phyloP scores from a whole-genome alignment of 495 filamentous ascomycete species.

The Neurospora sp. region DNA sequence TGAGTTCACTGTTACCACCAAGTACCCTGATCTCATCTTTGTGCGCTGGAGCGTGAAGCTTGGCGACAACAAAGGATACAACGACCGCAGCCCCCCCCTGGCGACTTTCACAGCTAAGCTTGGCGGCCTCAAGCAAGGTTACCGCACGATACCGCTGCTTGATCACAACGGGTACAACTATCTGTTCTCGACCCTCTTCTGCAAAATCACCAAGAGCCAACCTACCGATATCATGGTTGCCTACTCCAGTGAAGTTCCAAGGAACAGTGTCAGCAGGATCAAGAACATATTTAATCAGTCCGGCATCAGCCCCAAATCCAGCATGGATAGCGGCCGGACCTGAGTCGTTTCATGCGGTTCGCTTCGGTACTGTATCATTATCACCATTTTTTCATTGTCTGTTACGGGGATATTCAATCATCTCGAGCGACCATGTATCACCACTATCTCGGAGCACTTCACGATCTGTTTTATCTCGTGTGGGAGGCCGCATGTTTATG shows the following conservation, averaged over 20 bases:
- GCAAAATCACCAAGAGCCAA: conserved; percentile 61
- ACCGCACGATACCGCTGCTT: conserved; percentile 89
- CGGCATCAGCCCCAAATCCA: conserved; percentile 32
- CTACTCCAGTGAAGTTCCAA: conserved; percentile 27
- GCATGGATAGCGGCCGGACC: conserved; percentile 28
- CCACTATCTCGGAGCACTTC: neutral
- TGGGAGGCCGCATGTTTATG: neutral
- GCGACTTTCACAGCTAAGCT: conserved; percentile 91
- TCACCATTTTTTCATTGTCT: neutral
- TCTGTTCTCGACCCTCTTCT: conserved; percentile 90
- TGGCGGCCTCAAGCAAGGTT: conserved; percentile 81
- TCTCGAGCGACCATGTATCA: neutral
- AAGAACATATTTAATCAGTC: conserved; percentile 40
- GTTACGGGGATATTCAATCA: conserved; percentile 4
- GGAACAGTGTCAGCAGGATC: conserved; percentile 31
- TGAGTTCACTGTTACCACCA: conserved; percentile 71
- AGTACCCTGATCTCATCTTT: conserved; percentile 87
- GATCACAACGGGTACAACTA: conserved; percentile 83
- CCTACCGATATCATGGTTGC: conserved; percentile 43
- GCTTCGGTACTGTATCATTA: conserved; percentile 10
- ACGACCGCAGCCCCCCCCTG: conserved; percentile 53
- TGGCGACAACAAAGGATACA: conserved; percentile 58
- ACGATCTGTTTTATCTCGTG: neutral
- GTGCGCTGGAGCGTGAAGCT: conserved; percentile 88
- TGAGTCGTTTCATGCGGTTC: conserved; percentile 2